Evolutionary conservation across 208 protist genomes (phyloP).

Genomic region (Trypanosoma lewisi): DNA sequence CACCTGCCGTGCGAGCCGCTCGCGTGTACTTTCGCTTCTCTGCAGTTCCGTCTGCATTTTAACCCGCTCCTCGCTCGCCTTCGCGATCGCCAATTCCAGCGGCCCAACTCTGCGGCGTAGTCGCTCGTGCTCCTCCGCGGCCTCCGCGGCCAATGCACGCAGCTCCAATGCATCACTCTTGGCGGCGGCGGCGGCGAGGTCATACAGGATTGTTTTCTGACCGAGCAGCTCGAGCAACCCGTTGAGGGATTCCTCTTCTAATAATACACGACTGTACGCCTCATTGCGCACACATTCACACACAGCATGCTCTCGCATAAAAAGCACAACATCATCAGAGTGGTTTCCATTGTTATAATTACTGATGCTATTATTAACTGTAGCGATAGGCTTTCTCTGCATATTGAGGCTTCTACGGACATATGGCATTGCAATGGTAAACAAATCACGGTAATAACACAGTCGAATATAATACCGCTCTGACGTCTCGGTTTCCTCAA

Average conservation of each 20-base stretch:
- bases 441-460: constrained; percentile 43
- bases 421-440: constrained; percentile 36
- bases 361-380: background rate
- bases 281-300: constrained; percentile 41
- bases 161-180: constrained; percentile 19
- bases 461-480: constrained; percentile 69
- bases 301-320: constrained; percentile 35
- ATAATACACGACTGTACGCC: constrained; percentile 21
- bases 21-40: constrained; percentile 29
- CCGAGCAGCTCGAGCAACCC: constrained; percentile 16
- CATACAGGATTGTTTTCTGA: constrained; percentile 17
- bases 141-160: constrained; percentile 8
- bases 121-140: constrained; percentile 21
- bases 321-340: background rate
- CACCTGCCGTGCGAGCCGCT: constrained; percentile 41
- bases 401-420: constrained; percentile 2
- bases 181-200: constrained; percentile 5
- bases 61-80: constrained; percentile 18
- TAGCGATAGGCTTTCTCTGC: background rate
- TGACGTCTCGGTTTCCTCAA: constrained; percentile 75
- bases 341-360: background rate
- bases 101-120: constrained; percentile 37
- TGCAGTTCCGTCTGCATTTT: constrained; percentile 8
- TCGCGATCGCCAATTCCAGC: constrained; percentile 25
- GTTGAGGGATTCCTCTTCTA: constrained; percentile 32